Conservation (phyloP, 192 early-diverging fungal genomes). For the Obelidium mucronatum region DNA sequence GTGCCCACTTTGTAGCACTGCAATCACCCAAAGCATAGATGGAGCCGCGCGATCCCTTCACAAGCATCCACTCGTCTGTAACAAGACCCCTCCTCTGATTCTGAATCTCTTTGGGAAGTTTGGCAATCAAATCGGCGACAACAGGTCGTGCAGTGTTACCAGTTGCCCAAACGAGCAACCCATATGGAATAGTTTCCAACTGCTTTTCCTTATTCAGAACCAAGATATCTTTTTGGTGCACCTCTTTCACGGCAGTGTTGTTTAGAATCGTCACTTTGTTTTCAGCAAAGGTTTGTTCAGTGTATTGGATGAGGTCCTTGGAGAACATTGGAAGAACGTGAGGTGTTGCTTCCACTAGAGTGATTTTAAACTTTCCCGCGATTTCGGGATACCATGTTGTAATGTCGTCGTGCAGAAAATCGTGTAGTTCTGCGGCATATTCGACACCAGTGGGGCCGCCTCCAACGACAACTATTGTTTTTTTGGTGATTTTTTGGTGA, state of each 20-base stretch:
- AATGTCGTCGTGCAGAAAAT: constrained; percentile 77
- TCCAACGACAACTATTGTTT: constrained; percentile 50
- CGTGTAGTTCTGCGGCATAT: constrained; percentile 85
- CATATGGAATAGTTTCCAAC: constrained; percentile 72
- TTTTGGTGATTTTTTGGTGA: too few relatives aligned
- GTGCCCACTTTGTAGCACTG: constrained; percentile 75
- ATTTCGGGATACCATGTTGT: constrained; percentile 79
- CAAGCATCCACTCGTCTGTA: constrained; percentile 74
- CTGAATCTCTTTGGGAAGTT: constrained; percentile 63
- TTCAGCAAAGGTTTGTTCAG: constrained; percentile 79
- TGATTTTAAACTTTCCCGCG: constrained; percentile 79
- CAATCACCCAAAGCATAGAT: constrained; percentile 80
- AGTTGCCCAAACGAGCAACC: constrained; percentile 85
- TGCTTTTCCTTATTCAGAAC: constrained; percentile 71
- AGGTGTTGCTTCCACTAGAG: constrained; percentile 70
- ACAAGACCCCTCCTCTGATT: constrained; percentile 72
- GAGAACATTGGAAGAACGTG: constrained; percentile 82
- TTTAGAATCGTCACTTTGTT: constrained; percentile 75
- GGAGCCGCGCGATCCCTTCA: constrained; percentile 62
- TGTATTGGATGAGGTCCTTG: constrained; percentile 80
- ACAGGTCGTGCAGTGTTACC: constrained; percentile 79
- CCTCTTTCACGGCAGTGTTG: constrained; percentile 84
- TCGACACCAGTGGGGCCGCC: constrained; percentile 62
- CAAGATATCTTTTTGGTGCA: constrained; percentile 73
- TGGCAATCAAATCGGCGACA: constrained; percentile 70